Evolutionary conservation across 192 early-diverging fungal species (phyloP).

Genomic region (Phycomyces blakesleeanus): DNA sequence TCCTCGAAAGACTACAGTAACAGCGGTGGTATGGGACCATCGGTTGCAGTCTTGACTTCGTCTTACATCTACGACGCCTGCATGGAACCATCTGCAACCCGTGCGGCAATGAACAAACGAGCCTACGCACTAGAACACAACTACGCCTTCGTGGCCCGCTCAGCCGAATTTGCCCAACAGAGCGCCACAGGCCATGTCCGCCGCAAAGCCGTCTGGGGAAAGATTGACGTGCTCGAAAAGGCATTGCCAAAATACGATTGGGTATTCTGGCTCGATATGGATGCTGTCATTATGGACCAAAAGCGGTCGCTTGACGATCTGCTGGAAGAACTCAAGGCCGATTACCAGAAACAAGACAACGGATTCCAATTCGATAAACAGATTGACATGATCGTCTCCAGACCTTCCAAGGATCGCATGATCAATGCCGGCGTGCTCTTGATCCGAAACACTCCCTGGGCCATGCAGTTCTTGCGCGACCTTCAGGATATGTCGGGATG

Average conservation of each 20-base stretch:
- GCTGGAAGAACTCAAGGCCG: slow-evolving; percentile 26
- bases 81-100: slow-evolving; percentile 41
- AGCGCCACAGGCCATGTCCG: slow-evolving; percentile 15
- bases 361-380: slow-evolving; percentile 21
- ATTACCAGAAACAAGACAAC: slow-evolving; percentile 4
- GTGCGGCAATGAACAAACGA: slow-evolving; percentile 49
- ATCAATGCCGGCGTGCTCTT: slow-evolving; percentile 55
- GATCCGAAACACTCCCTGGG: slow-evolving; percentile 51
- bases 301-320: slow-evolving; percentile 38
- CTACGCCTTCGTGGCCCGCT: slow-evolving; percentile 50
- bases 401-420: slow-evolving; percentile 38
- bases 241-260: slow-evolving; percentile 53
- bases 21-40: background rate
- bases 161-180: slow-evolving; percentile 53
- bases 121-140: slow-evolving; percentile 45
- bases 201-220: slow-evolving; percentile 52
- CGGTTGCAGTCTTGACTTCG: slow-evolving; percentile 44
- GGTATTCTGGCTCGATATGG: slow-evolving; percentile 59
- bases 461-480: slow-evolving; percentile 37
- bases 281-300: slow-evolving; percentile 46
- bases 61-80: slow-evolving; percentile 48
- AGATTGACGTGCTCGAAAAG: slow-evolving; percentile 51
- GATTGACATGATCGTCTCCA: slow-evolving; percentile 44
- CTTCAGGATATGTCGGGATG: slow-evolving; percentile 35
- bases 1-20: too few species aligned